Evolutionary conservation across 106 monocot species (phyloP), one percentile per base, ranked within the genome.

Genomic region (Narthecium ossifragum): DNA sequence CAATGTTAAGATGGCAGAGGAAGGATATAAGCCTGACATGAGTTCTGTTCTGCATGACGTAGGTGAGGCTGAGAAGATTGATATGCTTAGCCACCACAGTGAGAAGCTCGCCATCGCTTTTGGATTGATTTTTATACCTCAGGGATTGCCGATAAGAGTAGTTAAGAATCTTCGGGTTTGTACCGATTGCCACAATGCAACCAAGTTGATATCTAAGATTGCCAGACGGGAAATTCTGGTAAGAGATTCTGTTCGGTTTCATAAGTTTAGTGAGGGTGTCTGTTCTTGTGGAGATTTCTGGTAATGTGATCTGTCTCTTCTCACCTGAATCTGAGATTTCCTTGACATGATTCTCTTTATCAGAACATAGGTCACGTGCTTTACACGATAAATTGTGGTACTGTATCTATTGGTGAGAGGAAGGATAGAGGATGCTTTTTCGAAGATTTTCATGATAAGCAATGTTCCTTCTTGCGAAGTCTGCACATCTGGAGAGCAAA

Each of bases 211-310:
- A 40, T 88, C 88, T 17, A 80, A 78, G 71, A 84, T 88, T 66
- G 64, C 41, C 51, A 72, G 69, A 18, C 66, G 88, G 17, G 88
- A 88, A 6, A 88, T 88, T 74, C 80, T 88, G 26, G 88, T 88
- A 18, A 70, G 88, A 58, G 88, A 88, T 80, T 60, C 80, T 30
- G 84, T 77, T 11, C 66, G 88, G 50, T 88, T 84, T 45, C 88
- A 88, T 57, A 77, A 78, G 51, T 88, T 84, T 21, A 84, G 74
- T 36, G 55, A 77, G 18, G 88, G 88, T 11, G 12, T 29, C 9
- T 88, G 88, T 65, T 88, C 88, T 22, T 88, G 88, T 66, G 80
- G 84, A 50, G 88, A 88, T 71, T 88, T 88, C 59, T 88, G 88
- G 88, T 88, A 65, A 84, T 32, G 38, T 21, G 4, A 5, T 34